Base-by-base conservation (phyloP, 2,329 filamentous ascomycete genomes). In the Didymella lethalis region DNA sequence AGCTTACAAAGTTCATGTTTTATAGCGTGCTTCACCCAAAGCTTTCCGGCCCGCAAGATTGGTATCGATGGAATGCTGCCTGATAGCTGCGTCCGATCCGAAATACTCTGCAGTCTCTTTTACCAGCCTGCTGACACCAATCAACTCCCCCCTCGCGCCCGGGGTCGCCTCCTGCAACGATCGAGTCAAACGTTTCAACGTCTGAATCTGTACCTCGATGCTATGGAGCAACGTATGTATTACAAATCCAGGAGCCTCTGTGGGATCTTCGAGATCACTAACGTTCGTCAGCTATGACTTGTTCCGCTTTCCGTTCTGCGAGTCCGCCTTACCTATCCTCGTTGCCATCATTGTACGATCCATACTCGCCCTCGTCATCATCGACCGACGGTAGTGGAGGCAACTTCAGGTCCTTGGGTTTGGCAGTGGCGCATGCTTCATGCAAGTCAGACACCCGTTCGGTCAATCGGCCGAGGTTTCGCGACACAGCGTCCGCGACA, bases 101-200 rank as follows among this genome's bases (percentile, higher is more conserved):
- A 73, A 72, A 44, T 59, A 71, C 18, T 56, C 20, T 5, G n/a
- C 59, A 4, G 63, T 55, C 18, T 74, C 66, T 36, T 57, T 38
- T 2, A 71, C 62, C 16, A 72, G 55, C 20, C 34, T 51, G 4
- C 56, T 29, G 1, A 72, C 62, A 10, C 60, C 62, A 0, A 57
- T 32, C 7, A 72, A 57, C 43, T 74, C 69, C 1, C 62, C 58
- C 26, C 52, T 61, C 2, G 64, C 64, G 28, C 64, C 62, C 14
- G 62, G 64, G 3, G 68, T 67, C 2, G 64, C 68, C 23, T 74
- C 71, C 44, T 73, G 71, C 18, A 72, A 46, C 1, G 64, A 62
- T 7, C 66, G 66, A 10, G 70, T 64, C 10, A 74, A 26, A 8
- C 61, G 54, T 52, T 70, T 72, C 12, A 74, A 50, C 1, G 53